Conservation (phyloP, 768 basidiomycete species). For the Lentinula raphanica region DNA sequence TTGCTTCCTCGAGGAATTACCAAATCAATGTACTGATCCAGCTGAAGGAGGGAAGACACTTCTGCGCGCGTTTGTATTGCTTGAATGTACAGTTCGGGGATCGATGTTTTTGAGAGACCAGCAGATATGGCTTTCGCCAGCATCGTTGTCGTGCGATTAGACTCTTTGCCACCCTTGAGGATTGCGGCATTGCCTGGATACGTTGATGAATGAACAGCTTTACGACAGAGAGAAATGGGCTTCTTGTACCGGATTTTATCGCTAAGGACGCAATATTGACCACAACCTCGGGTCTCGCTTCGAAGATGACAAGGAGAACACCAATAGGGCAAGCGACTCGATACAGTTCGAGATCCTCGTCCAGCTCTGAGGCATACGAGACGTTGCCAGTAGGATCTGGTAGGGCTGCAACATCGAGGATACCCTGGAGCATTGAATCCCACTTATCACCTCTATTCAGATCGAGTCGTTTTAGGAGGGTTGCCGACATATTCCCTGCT, state of each 20-base stretch:
- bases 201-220: neutral
- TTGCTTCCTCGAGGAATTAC: constrained; percentile 97
- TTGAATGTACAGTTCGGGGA: constrained; percentile 84
- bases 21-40: constrained; percentile 92
- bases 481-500: constrained; percentile 76
- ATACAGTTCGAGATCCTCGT: constrained; percentile 83
- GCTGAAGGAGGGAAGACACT: constrained; percentile 77
- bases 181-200: constrained; percentile 89
- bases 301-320: constrained; percentile 93
- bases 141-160: constrained; percentile 68
- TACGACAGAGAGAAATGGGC: neutral
- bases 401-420: constrained; percentile 79
- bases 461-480: constrained; percentile 85
- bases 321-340: constrained; percentile 96
- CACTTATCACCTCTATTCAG: constrained; percentile 79
- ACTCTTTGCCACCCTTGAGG: constrained; percentile 96
- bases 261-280: constrained; percentile 95
- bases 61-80: constrained; percentile 88
- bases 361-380: constrained; percentile 85
- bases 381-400: constrained; percentile 84
- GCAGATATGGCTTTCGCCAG: constrained; percentile 76
- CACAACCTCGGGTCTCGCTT: constrained; percentile 95
- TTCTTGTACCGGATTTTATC: constrained; percentile 82
- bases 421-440: constrained; percentile 89
- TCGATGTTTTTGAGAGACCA: constrained; percentile 65